Evolutionary conservation across 2,329 filamentous ascomycete genomes (phyloP), one percentile per base, ranked within the genome.

Genomic region (Penicillium decumbens): DNA sequence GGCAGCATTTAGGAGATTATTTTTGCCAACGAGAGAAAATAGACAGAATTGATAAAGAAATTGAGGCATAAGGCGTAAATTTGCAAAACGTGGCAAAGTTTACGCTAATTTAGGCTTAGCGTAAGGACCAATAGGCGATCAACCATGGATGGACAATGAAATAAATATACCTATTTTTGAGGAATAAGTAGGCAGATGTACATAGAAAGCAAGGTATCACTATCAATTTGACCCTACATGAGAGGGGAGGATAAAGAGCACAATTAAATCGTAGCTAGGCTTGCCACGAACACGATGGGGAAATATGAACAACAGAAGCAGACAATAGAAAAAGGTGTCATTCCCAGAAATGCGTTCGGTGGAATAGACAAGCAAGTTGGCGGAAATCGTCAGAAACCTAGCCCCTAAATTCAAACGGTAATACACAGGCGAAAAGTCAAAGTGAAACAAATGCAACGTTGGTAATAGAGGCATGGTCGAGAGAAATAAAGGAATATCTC

Each of bases 181-280:
- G 3, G n/a, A 32, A n/a, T 32, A 15, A 13, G 29, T 32, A 33
- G 15, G n/a, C 32, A 18, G 6, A 2, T 6, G 3, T 18, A 15
- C 3, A 6, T 37, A 6, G 3, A 37, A 8, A 51, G 41, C 33
- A 47, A 51, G 42, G 47, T 41, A 45, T 56, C 40, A 50, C 40
- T 42, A 28, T 52, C 49, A 56, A 54, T 50, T 47, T 54, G 48
- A 46, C 49, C 49, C 46, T 51, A 51, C 8, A n/a, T 7, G n/a
- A 46, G 38, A 33, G 25, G 33, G 32, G 42, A 29, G 7, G 27
- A 15, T 43, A 41, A 9, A 9, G 29, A 43, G 39, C 12, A 35
- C 29, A 29, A 43, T 9, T 9, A 28, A 9, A 7, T 7, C 15
- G 25, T 39, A 49, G 41, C 23, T 45, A 44, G 23, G 33, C 47